Conservation (phyloP, 2,329 filamentous ascomycete species). For the Metarhizium brunneum region DNA sequence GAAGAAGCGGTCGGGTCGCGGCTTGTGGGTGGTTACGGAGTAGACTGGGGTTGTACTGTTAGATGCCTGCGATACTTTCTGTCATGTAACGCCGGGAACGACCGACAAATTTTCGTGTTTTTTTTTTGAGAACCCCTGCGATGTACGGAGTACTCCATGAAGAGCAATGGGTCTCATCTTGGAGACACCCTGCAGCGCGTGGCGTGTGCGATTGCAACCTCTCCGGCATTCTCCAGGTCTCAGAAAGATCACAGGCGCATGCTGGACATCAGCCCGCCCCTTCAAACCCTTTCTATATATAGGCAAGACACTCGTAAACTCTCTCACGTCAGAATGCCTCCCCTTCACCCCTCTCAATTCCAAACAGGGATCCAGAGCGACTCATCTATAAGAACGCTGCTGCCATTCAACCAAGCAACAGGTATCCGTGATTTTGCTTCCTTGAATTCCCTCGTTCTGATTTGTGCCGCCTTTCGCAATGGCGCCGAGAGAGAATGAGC, state of each 20-base stretch:
- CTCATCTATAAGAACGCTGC: neutral
- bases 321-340: neutral
- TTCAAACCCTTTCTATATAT: neutral
- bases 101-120: neutral
- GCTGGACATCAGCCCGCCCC: neutral
- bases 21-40: neutral
- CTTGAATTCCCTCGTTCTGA: neutral
- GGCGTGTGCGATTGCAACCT: neutral
- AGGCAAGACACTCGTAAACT: neutral
- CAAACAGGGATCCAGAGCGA: neutral
- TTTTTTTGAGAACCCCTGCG: neutral
- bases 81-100: neutral
- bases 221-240: neutral
- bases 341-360: neutral
- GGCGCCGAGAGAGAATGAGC: slow-evolving; percentile 24
- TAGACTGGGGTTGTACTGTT: neutral
- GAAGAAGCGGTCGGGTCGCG: neutral
- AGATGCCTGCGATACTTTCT: neutral
- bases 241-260: neutral
- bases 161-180: neutral
- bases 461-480: neutral
- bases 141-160: neutral
- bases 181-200: neutral
- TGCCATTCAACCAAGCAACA: neutral
- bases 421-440: neutral